Percentiles rank a stretch among this genome's conserved stretches.
Conservation (phyloP, 331 rosid genomes). For the Malus hybrid region DNA sequence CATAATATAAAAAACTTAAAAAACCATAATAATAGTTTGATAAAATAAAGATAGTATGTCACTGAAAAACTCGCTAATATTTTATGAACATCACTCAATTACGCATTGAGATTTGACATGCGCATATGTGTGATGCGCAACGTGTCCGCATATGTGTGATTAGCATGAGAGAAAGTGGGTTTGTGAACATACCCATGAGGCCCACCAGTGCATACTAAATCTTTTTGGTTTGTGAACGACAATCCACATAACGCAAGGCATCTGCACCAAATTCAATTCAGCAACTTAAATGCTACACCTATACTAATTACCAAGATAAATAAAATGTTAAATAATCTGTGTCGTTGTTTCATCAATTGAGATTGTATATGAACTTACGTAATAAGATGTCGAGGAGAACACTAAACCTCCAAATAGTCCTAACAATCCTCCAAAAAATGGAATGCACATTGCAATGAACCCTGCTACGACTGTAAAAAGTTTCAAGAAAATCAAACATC, state of each 20-base stretch:
- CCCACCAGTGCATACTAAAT: conserved; percentile 40
- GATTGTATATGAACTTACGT: conserved; percentile 29
- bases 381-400: conserved; percentile 58
- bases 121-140: no score
- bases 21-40: neutral
- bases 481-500: neutral
- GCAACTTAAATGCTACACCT: neutral
- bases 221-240: conserved; percentile 18
- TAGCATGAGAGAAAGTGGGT: no score
- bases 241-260: conserved; percentile 49
- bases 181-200: conserved; percentile 30
- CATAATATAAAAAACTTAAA: no score
- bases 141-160: no score
- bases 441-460: conserved; percentile 39
- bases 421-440: conserved; percentile 70
- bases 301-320: neutral
- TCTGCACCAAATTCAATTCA: neutral
- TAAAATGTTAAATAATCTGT: neutral
- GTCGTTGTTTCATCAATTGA: neutral
- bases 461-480: conserved; percentile 27
- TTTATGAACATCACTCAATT: no score
- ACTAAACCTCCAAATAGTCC: conserved; percentile 76
- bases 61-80: neutral
- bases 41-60: no score
- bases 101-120: no score